Base-by-base conservation (phyloP, 768 basidiomycete genomes). In the Trametes cubensis region DNA sequence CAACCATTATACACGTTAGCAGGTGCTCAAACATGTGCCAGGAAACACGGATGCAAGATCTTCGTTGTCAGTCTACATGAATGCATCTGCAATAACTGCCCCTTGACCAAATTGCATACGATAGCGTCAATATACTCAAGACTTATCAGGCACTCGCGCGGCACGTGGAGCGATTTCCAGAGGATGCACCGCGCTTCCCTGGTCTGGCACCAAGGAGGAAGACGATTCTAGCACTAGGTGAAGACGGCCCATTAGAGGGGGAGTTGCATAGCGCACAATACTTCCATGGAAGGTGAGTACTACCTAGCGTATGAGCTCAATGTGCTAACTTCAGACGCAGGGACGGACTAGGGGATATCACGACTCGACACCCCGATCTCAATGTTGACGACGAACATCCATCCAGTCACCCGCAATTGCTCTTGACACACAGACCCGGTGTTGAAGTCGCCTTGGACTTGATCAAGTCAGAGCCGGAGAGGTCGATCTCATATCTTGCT, bases 191-290 rank as follows among this genome's bases (percentile, higher is more conserved):
- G 25, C 80, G 85, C 49, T 95, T 89, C 67, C 85, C 84, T 0
- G 88, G 88, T 58, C 85, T 89, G 62, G 67, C 77, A n/a, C 67
- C 77, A 3, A 28, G 67, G 3, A 66, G 69, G 39, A 89, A 82
- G 66, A 86, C 89, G 0, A 78, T 90, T 42, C 77, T 96, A 44
- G 85, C 81, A 2, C 73, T 80, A 41, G 95, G 94, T 1, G 79
- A 83, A 38, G 74, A 77, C 13, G 80, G 80, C 0, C 94, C 94
- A 11, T 79, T 94, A 2, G 78, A 83, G 52, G 94, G 93, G 3
- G 84, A 85, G 20, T 71, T 83, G 7, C 88, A 90, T 69, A 87
- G 81, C 54, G 95, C 94, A 15, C 81, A 87, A 64, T 94, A 92
- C 71, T 96, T 97, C 69, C 92, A 93, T 67, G 92, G 92, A 67